A percentile compares a stretch with the other conserved stretches of the same genome.
Conservation (phyloP, 805 yeast genomes). For the Metschnikowia amazonensis region DNA sequence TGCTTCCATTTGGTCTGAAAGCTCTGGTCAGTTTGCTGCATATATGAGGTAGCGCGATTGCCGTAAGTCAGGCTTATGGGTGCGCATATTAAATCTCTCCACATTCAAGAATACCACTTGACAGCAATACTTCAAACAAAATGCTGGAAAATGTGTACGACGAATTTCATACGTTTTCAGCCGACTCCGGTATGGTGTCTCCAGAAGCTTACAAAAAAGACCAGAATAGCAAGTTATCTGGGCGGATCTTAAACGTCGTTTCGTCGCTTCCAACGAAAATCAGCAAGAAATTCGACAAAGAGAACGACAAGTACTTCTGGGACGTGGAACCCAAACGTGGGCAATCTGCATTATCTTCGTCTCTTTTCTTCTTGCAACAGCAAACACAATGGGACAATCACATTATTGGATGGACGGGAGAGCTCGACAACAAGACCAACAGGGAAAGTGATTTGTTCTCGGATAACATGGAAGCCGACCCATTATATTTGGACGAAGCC, state of each 20-base stretch:
- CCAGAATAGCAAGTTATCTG: slow-evolving; percentile 44
- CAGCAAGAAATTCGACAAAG: slow-evolving; percentile 32
- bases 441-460: slow-evolving; percentile 15
- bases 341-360: slow-evolving; percentile 77
- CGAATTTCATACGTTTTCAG: slow-evolving; percentile 23
- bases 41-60: too few relatives aligned
- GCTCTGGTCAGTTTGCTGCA: neutral
- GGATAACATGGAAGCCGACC: slow-evolving; percentile 48
- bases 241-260: slow-evolving; percentile 65
- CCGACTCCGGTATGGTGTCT: slow-evolving; percentile 20
- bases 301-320: slow-evolving; percentile 44
- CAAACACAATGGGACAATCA: slow-evolving; percentile 84
- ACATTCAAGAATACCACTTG: neutral
- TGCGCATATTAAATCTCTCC: slow-evolving; percentile 3
- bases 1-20: too few relatives aligned
- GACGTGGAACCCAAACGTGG: slow-evolving; percentile 67
- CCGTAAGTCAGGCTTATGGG: too few relatives aligned
- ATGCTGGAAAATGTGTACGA: slow-evolving; percentile 17
- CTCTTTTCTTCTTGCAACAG: slow-evolving; percentile 59
- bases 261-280: slow-evolving; percentile 66
- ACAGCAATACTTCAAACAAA: neutral
- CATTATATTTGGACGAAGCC: slow-evolving; percentile 52
- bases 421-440: slow-evolving; percentile 43
- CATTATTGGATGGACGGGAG: slow-evolving; percentile 95
- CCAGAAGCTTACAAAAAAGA: slow-evolving; percentile 29